These are phyloP conservation scores for Pseudogymnoascus sp. DNA, from an alignment of 2,329 filamentous ascomycete genomes.

Conservation along the genomic window DNA sequence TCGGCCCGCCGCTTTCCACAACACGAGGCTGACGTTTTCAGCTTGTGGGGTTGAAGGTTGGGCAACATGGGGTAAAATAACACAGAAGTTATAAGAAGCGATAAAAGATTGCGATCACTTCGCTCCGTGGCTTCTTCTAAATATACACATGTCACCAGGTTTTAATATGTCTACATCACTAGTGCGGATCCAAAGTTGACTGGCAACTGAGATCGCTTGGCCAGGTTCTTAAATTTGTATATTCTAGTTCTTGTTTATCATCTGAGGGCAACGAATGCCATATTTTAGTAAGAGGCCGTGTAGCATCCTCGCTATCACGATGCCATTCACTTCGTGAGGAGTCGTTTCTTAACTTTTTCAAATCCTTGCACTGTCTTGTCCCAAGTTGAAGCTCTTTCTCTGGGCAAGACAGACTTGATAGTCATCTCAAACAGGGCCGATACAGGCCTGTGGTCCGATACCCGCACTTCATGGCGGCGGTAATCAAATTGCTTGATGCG, in stretches of 20 bases:
- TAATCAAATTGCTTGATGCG: conserved; percentile 86
- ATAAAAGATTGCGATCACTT: not conserved
- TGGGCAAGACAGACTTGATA: conserved; percentile 71
- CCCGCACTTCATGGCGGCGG: conserved; percentile 75
- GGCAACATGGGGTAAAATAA: not conserved
- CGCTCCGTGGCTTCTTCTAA: not conserved
- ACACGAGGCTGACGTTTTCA: not conserved
- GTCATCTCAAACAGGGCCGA: conserved; percentile 76
- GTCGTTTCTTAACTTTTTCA: conserved; percentile 54
- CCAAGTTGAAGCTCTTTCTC: conserved; percentile 58
- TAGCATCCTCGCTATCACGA: not conserved
- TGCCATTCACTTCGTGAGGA: not conserved
- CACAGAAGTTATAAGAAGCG: not conserved
- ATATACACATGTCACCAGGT: not conserved
- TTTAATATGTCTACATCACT: not conserved
- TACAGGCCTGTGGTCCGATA: conserved; percentile 89
- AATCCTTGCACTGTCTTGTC: conserved; percentile 69
- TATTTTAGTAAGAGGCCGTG: conserved; percentile 3
- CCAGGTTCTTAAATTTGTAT: not conserved
- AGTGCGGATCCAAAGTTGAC: not conserved
- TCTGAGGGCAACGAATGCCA: not conserved
- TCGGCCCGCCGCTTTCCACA: not conserved
- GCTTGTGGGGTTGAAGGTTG: not conserved
- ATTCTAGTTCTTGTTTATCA: conserved; percentile 3
- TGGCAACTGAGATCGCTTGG: not conserved